Base-by-base conservation (phyloP, 2,329 filamentous ascomycete species). In the Aspergillus japonicus region DNA sequence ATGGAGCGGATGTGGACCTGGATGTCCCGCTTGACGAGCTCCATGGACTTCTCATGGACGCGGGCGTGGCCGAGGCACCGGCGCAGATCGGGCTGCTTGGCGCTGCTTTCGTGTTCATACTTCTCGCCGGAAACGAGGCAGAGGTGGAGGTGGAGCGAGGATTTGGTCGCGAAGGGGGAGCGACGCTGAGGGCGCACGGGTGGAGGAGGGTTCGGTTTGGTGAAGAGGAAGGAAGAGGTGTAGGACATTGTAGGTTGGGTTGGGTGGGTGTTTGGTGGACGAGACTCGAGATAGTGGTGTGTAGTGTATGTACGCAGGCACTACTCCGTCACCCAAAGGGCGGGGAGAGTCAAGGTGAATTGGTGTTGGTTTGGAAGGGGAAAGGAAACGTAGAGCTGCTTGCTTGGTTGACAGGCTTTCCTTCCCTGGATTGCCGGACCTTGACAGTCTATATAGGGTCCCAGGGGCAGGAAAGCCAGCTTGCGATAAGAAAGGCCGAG, bases 1-100 rank as follows among this genome's bases (percentile, higher is more conserved):
- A 55, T 55, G 44, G 53, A 55, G 53, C 53, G 53, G 53, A 55
- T 55, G 44, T 55, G 53, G 44, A 55, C 53, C 10, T 47, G 53
- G 39, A 55, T 55, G 53, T 55, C 53, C 14, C 53, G 53, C 53
- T 55, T 55, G 53, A 55, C 53, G 23, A 55, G 42, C 26, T 44
- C 53, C 53, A 55, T 55, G 26, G 53, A 55, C 26, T 55, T 55
- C 42, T 44, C 42, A 31, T 55, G 53, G 42, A 55, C 47, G 53
- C 42, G 53, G 42, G 53, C 53, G 23, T 55, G 53, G 12, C 53
- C 42, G 53, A 55, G 23, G 53, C 53, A 55, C 42, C 53, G 53
- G 42, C 53, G 53, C n/a, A 55, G 53, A 26, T 55, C 53, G 26
- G 53, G 53, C 31, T 48, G 19, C 19, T 55, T 55, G 42, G 42